phyloP scores from a whole-genome alignment of 495 filamentous ascomycete species.

The Aspergillus nidulans region DNA sequence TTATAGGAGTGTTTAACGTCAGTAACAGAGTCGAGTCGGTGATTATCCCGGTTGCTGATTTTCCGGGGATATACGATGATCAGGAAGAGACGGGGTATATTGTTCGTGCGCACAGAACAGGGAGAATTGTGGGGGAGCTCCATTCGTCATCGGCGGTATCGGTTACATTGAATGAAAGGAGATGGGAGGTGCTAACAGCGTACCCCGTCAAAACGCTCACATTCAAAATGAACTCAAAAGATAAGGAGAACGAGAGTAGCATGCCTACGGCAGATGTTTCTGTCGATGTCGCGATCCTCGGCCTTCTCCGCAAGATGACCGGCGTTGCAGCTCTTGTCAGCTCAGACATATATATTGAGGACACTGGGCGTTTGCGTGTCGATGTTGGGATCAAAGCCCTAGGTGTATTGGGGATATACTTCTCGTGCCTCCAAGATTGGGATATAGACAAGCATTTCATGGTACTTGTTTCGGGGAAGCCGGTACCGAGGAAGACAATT shows the following conservation, averaged over 20 bases:
- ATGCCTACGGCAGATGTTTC: background rate
- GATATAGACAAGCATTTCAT: conserved; percentile 66
- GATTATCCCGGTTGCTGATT: conserved; percentile 62
- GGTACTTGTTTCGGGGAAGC: conserved; percentile 65
- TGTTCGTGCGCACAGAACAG: conserved; percentile 66
- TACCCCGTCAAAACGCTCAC: conserved; percentile 59
- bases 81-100: conserved; percentile 49
- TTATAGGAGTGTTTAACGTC: conserved; percentile 84
- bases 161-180: conserved; percentile 55
- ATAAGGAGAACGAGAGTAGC: conserved; percentile 10
- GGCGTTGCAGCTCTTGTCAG: conserved; percentile 71
- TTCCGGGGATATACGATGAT: conserved; percentile 57
- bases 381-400: conserved; percentile 72
- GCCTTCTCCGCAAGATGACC: conserved; percentile 84
- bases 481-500: conserved; percentile 65
- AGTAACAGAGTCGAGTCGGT: conserved; percentile 53
- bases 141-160: conserved; percentile 44
- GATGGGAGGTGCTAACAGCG: conserved; percentile 79
- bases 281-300: conserved; percentile 60
- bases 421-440: conserved; percentile 60
- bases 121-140: conserved; percentile 53
- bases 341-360: conserved; percentile 50
- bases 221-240: conserved; percentile 18
- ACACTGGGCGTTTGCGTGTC: conserved; percentile 58
- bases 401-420: conserved; percentile 66